Base-by-base conservation (phyloP, 1,284 basidiomycete species). In the Lentinus polychrous region DNA sequence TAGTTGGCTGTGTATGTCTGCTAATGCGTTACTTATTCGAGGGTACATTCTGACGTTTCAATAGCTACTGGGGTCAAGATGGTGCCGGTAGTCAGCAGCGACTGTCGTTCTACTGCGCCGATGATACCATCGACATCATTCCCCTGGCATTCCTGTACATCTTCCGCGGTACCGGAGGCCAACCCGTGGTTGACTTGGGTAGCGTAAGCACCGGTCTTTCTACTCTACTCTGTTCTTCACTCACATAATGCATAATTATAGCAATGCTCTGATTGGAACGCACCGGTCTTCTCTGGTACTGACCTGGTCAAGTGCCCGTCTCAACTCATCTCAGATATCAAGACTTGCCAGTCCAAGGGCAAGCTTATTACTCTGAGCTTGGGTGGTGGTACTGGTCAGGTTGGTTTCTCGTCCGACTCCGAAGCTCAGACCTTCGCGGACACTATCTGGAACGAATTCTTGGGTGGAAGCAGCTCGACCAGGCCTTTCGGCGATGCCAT, bases 311-410 rank as follows among this genome's bases (percentile, higher is more conserved):
- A 82, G 53, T 84, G 81, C 55, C 50, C 56, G 33, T 61, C 68
- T 17, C 70, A 67, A 56, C 64, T 83, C 52, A 71, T 74, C 0
- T 52, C 68, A 10, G 74, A 76, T 47, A 83, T 84, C 55, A 58
- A 79, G 59, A 61, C 67, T 6, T 84, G 82, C 55, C 81, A 84
- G 59, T 68, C 73, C 2, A 72, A 69, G n/a, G 82, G 82, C 24
- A 83, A 83, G 61, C 72, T 78, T 34, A 65, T 83, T 53, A 83
- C 80, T 4, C 63, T 84, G 50, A 78, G 75, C 46, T 64, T 83
- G 27, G 81, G 81, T 39, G 81, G 82, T 39, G 79, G 75, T 11
- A 74, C 71, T 2, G 79, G 78, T 17, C 65, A 66, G 33, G 71
- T 70, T n/a, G 66, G 65, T 3, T 81, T 83, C 58, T 60, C 65